Percentiles rank a stretch among this genome's conserved stretches.
Conservation (phyloP, 176 grass and related monocot genomes). For the Aegilops tauschii region DNA sequence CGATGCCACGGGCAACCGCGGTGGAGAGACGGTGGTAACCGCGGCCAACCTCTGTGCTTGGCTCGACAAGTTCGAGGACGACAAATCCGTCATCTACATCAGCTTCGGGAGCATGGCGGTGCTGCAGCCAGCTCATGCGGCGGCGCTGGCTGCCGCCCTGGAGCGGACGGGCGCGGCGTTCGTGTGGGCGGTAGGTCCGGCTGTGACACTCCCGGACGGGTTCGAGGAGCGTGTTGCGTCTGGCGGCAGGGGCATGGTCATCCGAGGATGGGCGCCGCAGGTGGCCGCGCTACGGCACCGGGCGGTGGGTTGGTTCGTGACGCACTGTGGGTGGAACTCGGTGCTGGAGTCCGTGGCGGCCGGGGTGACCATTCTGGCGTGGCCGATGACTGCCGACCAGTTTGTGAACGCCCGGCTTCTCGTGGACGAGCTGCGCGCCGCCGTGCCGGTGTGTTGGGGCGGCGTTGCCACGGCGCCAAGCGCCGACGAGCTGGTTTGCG, state of each 20-base stretch:
- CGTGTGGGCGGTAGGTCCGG: constrained; percentile 30
- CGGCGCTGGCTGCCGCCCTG: constrained; percentile 42
- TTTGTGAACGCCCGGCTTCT: constrained; percentile 60
- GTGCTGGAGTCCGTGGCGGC: constrained; percentile 33
- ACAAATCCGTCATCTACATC: constrained; percentile 44
- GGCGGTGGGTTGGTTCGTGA: constrained; percentile 39
- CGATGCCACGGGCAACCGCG: not conserved
- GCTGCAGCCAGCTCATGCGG: constrained; percentile 28
- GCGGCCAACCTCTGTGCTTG: constrained; percentile 30
- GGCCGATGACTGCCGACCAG: constrained; percentile 68
- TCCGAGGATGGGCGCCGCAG: constrained; percentile 77
- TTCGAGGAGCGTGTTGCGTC: constrained; percentile 38
- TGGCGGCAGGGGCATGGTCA: constrained; percentile 17
- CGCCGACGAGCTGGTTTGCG: constrained; percentile 4
- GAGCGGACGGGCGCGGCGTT: constrained; percentile 37
- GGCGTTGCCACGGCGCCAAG: constrained; percentile 19
- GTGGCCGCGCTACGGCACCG: constrained; percentile 55
- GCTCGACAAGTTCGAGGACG: constrained; percentile 38
- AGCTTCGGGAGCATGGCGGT: constrained; percentile 51
- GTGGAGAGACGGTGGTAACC: constrained; percentile 2
- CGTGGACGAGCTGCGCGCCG: constrained; percentile 37
- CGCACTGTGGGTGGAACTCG: constrained; percentile 50
- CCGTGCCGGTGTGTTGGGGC: constrained; percentile 36
- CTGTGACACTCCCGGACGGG: constrained; percentile 32
- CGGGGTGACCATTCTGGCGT: constrained; percentile 58